A percentile compares a stretch with the other conserved stretches of the same genome.
Evolutionary conservation across 805 yeast species (phyloP).

Genomic region (Ogataea degrootiae): DNA sequence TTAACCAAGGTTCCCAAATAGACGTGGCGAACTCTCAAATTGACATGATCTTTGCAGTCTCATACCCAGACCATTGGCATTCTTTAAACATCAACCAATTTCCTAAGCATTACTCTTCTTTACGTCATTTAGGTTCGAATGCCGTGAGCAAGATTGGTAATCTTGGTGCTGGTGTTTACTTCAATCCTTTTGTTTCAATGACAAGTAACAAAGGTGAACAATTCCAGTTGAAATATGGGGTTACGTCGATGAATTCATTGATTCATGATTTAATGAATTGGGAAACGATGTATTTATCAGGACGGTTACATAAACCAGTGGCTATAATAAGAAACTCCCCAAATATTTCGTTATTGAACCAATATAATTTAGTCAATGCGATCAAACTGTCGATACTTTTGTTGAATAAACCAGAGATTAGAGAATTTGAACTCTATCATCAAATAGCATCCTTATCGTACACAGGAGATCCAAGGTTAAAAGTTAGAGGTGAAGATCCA

Average conservation of each 20-base stretch:
- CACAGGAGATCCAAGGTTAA: conserved; percentile 84
- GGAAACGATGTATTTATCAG: conserved; percentile 84
- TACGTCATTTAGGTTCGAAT: conserved; percentile 56
- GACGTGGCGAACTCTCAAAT: conserved; percentile 55
- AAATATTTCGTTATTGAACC: conserved; percentile 61
- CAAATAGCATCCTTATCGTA: conserved; percentile 79
- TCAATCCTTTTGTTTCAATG: conserved; percentile 80
- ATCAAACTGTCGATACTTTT: conserved; percentile 62
- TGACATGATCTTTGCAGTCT: conserved; percentile 81
- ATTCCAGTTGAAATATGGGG: conserved; percentile 73
- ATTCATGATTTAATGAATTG: conserved; percentile 74
- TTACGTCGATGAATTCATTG: conserved; percentile 59
- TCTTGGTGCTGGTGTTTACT: conserved; percentile 86
- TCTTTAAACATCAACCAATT: conserved; percentile 58
- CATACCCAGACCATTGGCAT: conserved; percentile 75
- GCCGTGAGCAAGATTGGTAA: conserved; percentile 56
- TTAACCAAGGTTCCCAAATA: conserved; percentile 54
- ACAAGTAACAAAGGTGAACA: conserved; percentile 33
- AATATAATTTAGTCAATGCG: conserved; percentile 73
- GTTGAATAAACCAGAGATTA: conserved; percentile 33
- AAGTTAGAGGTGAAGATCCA: conserved; percentile 88
- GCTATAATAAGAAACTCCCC: conserved; percentile 64
- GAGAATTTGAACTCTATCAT: conserved; percentile 54
- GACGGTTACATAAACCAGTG: conserved; percentile 92
- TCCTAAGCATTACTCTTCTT: conserved; percentile 73